phyloP scores from a whole-genome alignment of 2,329 filamentous ascomycete genomes.

The Alternaria sp. region DNA sequence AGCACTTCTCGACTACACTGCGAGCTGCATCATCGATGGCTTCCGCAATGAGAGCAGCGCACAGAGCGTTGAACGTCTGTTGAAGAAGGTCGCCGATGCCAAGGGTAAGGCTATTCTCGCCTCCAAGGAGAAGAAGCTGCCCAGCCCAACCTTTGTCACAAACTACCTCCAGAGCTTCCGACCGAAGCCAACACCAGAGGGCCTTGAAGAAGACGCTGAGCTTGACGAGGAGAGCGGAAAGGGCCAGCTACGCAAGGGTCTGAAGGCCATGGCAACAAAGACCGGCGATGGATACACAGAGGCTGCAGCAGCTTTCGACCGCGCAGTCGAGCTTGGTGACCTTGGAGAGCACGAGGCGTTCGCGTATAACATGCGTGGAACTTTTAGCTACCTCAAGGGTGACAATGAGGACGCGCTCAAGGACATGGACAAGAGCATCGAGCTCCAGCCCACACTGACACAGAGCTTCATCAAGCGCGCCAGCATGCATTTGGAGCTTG shows the following conservation, averaged over 20 bases:
- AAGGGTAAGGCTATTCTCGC: constrained; percentile 90
- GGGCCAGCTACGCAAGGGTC: constrained; percentile 83
- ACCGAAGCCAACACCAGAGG: constrained; percentile 77
- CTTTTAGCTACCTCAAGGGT: constrained; percentile 90
- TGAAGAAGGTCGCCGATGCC: constrained; percentile 96
- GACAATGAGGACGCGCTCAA: constrained; percentile 82
- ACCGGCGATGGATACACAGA: constrained; percentile 92
- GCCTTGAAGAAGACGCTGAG: constrained; percentile 82
- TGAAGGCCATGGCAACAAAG: constrained; percentile 82
- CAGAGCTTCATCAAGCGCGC: constrained; percentile 99
- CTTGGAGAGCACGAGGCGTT: constrained; percentile 86
- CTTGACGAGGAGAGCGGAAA: constrained; percentile 79
- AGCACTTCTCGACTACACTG: constrained; percentile 95
- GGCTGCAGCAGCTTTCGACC: constrained; percentile 84
- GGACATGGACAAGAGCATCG: constrained; percentile 91
- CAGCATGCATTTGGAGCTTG: constrained; percentile 94
- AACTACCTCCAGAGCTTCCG: constrained; percentile 99
- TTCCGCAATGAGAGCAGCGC: constrained; percentile 93
- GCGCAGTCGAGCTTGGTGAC: constrained; percentile 81
- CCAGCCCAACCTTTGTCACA: constrained; percentile 94
- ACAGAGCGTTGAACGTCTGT: constrained; percentile 85
- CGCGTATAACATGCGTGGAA: constrained; percentile 95
- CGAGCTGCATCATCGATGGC: constrained; percentile 97
- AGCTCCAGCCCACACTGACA: constrained; percentile 84
- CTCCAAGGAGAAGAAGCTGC: constrained; percentile 82